Conservation (phyloP, 2,329 filamentous ascomycete genomes). For the Monilinia polystroma region DNA sequence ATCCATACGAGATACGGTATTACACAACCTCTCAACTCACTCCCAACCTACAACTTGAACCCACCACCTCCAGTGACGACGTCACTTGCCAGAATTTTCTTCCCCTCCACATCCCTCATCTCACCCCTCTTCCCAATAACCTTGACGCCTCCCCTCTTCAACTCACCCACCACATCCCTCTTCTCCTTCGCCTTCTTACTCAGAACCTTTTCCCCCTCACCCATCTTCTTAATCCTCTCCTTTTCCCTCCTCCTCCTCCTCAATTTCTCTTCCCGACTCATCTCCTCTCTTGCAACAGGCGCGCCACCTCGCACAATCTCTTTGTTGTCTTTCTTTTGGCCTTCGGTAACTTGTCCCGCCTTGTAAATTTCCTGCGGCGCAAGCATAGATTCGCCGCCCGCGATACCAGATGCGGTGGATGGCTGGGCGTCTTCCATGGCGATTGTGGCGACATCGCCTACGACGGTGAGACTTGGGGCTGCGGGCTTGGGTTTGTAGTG, state of each 20-base stretch:
- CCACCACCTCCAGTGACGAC: constrained; percentile 52
- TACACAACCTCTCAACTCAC: background rate
- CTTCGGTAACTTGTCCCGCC: constrained; percentile 66
- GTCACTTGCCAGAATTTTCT: constrained; percentile 60
- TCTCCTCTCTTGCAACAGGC: constrained; percentile 78
- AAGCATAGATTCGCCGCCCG: constrained; percentile 68
- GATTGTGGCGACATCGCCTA: constrained; percentile 87
- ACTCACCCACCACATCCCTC: constrained; percentile 49
- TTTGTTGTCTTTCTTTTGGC: constrained; percentile 53
- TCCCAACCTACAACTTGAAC: constrained; percentile 57
- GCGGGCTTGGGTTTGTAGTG: constrained; percentile 91
- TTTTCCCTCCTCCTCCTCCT: constrained; percentile 77
- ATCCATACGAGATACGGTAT: constrained; percentile 1
- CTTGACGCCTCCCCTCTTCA: constrained; percentile 85
- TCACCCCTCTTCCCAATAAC: constrained; percentile 89
- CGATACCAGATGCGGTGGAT: constrained; percentile 72
- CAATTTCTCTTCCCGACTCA: constrained; percentile 82
- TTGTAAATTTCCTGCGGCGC: constrained; percentile 94
- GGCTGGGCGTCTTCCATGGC: constrained; percentile 95
- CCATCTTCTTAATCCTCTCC: constrained; percentile 75
- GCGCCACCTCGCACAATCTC: constrained; percentile 80
- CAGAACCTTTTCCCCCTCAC: constrained; percentile 51
- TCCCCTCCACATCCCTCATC: constrained; percentile 79
- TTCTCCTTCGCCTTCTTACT: constrained; percentile 60
- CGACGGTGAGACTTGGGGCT: constrained; percentile 78